phyloP scores from a whole-genome alignment of 768 basidiomycete genomes.

The Pluteus cervinus region DNA sequence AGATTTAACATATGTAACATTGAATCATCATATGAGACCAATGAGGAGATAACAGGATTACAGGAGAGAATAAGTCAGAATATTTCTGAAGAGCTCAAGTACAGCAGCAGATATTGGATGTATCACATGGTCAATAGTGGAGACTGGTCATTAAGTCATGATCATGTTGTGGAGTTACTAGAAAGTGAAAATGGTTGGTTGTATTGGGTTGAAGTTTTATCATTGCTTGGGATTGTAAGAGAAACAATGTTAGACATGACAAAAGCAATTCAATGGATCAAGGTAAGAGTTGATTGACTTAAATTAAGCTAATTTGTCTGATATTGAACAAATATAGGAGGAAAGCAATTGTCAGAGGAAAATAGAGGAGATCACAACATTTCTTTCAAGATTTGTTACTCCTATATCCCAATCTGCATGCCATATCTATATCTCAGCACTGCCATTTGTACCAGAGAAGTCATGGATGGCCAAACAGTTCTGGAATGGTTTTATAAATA shows the following conservation, averaged over 20 bases:
- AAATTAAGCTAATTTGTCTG: background rate
- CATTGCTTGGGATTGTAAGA: constrained; percentile 10
- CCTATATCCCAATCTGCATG: constrained; percentile 24
- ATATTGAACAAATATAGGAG: background rate
- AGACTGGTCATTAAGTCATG: too few relatives aligned
- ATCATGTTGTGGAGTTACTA: constrained; percentile 10
- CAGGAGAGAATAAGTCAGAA: constrained; percentile 9
- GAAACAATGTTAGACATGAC: constrained; percentile 8
- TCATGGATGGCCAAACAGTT: constrained; percentile 16
- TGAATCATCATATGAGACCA: constrained; percentile 24
- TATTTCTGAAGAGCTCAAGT: constrained; percentile 25
- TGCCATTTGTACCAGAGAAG: constrained; percentile 24
- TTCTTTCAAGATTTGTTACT: constrained; percentile 22
- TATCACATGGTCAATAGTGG: constrained; percentile 18
- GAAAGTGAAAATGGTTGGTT: constrained; percentile 17
- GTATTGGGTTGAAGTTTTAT: constrained; percentile 34
- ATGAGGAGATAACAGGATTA: constrained; percentile 18
- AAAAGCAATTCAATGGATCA: constrained; percentile 2
- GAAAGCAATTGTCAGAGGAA: background rate
- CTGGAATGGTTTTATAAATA: constrained; percentile 6
- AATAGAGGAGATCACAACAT: constrained; percentile 18
- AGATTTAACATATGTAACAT: constrained; percentile 34
- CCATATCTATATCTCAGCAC: constrained; percentile 33
- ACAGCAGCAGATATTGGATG: constrained; percentile 32
- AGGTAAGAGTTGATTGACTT: too few relatives aligned